Base-by-base conservation (phyloP, 1,139 yeast species). In the Tardiomyces blankii region DNA sequence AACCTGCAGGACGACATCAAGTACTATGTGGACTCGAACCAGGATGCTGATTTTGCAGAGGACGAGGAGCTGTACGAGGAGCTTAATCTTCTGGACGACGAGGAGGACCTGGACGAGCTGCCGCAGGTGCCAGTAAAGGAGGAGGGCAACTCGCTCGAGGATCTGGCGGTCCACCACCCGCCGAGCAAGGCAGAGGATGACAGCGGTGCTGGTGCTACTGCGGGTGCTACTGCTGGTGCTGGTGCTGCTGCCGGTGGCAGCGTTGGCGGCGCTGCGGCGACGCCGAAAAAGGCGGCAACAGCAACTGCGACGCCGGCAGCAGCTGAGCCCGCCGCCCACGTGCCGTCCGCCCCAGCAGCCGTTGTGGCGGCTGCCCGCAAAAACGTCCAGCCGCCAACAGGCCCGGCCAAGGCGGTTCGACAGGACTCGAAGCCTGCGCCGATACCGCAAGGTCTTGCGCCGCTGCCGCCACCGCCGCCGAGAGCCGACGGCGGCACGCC, bases 41-140 rank as follows among this genome's bases (percentile, higher is more conserved):
- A 85, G 65, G 96, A 88, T 48, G 95, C 82, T n/a, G 96, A 89
- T 58, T 93, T 88, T 63, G 85, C 91, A 21, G 97, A 91, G 60
- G 95, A 91, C 63, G 97, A 91, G 57, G 91, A 88, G 33, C 79
- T 91, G 52, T 91, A 91, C 62, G 97, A 91, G 55, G 88, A 80
- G 48, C 74, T 91, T 53, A 91, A 85, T 46, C 74, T 87, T 44
- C 87, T 78, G 47, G 87, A 81, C 42, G 78, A 76, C 39, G 83
- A 77, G 43, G 79, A 75, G 45, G 70, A 30, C 35, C 16, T 30
- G n/a, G 35, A 70, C 7, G 80, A 78, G 23, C 68, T 69, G 25
- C 71, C 70, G 47, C 77, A 73, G 47, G 75, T 72, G 45, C 69
- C 28, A 28, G 58, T 51, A 5, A 49, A 58, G 32, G 66, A 59